Base-by-base conservation (phyloP, 371 early-diverging fungal genomes). In the Mortierella sp. region DNA sequence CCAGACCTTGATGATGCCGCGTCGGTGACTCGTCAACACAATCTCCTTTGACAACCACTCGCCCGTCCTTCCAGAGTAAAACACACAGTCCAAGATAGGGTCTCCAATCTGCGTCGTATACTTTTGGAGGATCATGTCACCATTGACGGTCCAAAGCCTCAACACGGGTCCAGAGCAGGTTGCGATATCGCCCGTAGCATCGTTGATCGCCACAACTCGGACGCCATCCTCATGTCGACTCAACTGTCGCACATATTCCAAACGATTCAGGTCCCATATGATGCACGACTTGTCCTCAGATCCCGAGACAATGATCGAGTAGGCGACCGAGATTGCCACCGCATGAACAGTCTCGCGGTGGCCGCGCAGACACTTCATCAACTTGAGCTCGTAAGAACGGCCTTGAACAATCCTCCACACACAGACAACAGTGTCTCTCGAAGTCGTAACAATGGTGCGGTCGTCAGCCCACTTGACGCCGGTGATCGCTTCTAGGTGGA, bases 211-310 rank as follows among this genome's bases (percentile, higher is more conserved):
- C 10, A 93, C 90, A 37, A 89, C 85, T 10, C 92, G 89, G 11
- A 95, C 91, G 5, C 91, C 88, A 61, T 86, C 89, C 44, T 93
- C 94, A 75, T 94, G 93, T 8, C 90, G 90, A 16, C 78, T 72
- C 1, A 95, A 80, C 10, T 92, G 90, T 10, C 93, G 89, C 5
- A 94, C 91, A 81, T 94, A 95, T 67, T 92, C 90, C 80, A 90
- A 88, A 34, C 95, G 89, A 71, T 94, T 95, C 73, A 95, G 79
- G 79, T 95, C 96, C 96, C 96, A 95, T 11, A 95, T 82, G 71
- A 95, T 93, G 1, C 91, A 93, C 5, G 91, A 91, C 79, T 91
- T 91, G 84, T 95, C 96, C 90, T 95, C 89, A 10, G 95, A 92
- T 0, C 95, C 95, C 34, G 91, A 93, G 24, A 94, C 92, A 57